Conservation (phyloP, 768 basidiomycete genomes). For the Lentinula sp. region DNA sequence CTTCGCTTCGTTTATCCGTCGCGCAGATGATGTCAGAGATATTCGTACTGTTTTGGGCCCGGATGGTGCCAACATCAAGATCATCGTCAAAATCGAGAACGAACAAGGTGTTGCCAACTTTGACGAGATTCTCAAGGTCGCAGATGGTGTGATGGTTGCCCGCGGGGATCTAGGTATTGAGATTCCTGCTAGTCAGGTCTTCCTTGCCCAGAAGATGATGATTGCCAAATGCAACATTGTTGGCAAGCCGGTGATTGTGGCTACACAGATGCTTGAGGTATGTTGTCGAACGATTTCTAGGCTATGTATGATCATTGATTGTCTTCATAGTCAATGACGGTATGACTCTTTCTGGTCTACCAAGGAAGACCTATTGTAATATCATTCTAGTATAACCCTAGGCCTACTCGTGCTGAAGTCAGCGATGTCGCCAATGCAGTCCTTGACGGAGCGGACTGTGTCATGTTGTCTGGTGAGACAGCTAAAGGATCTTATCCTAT, state of each 20-base stretch:
- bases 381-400: slow-evolving; percentile 80
- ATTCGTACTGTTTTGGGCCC: slow-evolving; percentile 93
- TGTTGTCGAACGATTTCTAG: slow-evolving; percentile 10
- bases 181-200: slow-evolving; percentile 98
- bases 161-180: slow-evolving; percentile 99
- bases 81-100: slow-evolving; percentile 99
- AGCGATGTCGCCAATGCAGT: slow-evolving; percentile 99
- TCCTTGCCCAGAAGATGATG: slow-evolving; percentile 99
- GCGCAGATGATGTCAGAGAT: slow-evolving; percentile 88
- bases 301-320: slow-evolving; percentile 9
- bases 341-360: slow-evolving; percentile 25
- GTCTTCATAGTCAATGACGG: slow-evolving; percentile 81
- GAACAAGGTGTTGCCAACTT: slow-evolving; percentile 99
- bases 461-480: slow-evolving; percentile 99
- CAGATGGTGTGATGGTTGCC: slow-evolving; percentile 99
- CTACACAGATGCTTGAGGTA: slow-evolving; percentile 99
- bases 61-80: slow-evolving; percentile 93
- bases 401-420: slow-evolving; percentile 97
- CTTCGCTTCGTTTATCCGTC: slow-evolving; percentile 98
- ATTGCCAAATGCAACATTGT: slow-evolving; percentile 98
- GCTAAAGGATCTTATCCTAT: slow-evolving; percentile 97
- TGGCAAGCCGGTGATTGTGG: slow-evolving; percentile 97
- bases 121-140: slow-evolving; percentile 92
- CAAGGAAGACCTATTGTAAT: slow-evolving; percentile 4
- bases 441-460: slow-evolving; percentile 97